phyloP scores from a whole-genome alignment of 352 stramenopile species.

The Pythium utonaiense region DNA sequence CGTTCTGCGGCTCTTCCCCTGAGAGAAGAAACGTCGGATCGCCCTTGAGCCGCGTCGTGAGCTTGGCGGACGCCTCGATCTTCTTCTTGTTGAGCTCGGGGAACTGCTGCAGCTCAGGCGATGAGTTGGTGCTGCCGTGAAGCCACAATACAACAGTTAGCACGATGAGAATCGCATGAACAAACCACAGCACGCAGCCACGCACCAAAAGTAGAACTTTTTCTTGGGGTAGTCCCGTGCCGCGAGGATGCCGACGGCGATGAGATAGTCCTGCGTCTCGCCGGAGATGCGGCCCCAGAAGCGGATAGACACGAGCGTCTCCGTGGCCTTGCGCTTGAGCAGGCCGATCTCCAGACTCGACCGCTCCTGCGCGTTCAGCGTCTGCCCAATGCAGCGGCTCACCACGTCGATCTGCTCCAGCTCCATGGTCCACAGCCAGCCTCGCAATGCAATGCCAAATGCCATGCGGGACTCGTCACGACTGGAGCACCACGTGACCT shows the following conservation, averaged over 20 bases:
- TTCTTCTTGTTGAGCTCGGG: conserved; percentile 64
- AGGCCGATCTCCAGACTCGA: conserved; percentile 77
- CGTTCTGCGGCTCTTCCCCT: conserved; percentile 33
- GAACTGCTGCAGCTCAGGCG: conserved; percentile 76
- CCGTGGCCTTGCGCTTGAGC: conserved; percentile 60
- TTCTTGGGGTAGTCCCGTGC: conserved; percentile 73
- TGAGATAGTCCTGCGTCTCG: conserved; percentile 65
- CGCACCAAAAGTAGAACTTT: conserved; percentile 87
- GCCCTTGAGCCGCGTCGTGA: conserved; percentile 59
- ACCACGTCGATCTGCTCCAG: conserved; percentile 73
- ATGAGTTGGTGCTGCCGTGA: conserved; percentile 59
- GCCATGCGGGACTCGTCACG: too few species aligned
- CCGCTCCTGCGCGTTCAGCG: conserved; percentile 67
- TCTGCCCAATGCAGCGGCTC: conserved; percentile 61
- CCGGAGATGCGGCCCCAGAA: conserved; percentile 71
- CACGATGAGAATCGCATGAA: not conserved
- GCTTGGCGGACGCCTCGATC: conserved; percentile 34
- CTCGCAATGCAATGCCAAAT: too few species aligned
- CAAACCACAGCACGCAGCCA: too few species aligned
- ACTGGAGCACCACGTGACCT: not conserved
- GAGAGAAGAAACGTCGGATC: conserved; percentile 57
- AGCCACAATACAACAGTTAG: conserved; percentile 2
- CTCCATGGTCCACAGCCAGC: too few species aligned
- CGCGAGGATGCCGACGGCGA: conserved; percentile 52
- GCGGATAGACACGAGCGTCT: conserved; percentile 55